phyloP scores from a whole-genome alignment of 106 monocot genomes.

The Xerophyta viscosa region DNA sequence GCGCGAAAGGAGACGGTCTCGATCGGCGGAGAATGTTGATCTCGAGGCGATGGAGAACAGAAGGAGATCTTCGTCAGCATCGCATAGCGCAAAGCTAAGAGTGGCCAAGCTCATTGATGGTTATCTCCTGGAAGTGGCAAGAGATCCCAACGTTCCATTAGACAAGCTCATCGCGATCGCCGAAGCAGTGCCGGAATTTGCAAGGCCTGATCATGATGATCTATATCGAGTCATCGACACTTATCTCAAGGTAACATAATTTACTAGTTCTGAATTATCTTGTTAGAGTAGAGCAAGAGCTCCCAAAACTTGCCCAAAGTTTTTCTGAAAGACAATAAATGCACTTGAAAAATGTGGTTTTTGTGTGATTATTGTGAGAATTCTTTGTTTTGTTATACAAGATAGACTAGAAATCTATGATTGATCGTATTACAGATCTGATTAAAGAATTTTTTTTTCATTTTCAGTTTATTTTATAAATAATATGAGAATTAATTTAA shows the following conservation, averaged over 20 bases:
- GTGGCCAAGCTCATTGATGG: conserved; percentile 67
- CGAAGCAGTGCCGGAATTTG: conserved; percentile 65
- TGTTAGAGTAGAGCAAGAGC: no score
- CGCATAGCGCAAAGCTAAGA: conserved; percentile 55
- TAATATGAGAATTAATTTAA: no score
- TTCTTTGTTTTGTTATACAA: no score
- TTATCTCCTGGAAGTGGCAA: conserved; percentile 56
- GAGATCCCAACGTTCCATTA: conserved; percentile 45
- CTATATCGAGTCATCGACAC: conserved; percentile 69
- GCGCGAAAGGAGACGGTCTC: conserved; percentile 33
- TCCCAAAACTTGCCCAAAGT: no score
- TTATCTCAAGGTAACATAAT: conserved; percentile 60
- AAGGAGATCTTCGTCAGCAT: conserved; percentile 53
- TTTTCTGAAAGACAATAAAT: no score
- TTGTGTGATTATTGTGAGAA: no score
- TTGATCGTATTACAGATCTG: no score
- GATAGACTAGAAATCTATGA: no score
- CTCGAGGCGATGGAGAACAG: conserved; percentile 41
- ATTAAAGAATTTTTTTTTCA: no score
- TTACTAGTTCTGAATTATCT: no score
- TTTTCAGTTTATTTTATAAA: no score
- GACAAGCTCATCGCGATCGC: conserved; percentile 58
- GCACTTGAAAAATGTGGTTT: no score
- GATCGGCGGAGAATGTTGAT: conserved; percentile 53
- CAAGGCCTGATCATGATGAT: conserved; percentile 65